Percentiles rank a stretch among this genome's conserved stretches.
Evolutionary conservation across 2,329 filamentous ascomycete species (phyloP).

Genomic region (Erysiphe pulchra): DNA sequence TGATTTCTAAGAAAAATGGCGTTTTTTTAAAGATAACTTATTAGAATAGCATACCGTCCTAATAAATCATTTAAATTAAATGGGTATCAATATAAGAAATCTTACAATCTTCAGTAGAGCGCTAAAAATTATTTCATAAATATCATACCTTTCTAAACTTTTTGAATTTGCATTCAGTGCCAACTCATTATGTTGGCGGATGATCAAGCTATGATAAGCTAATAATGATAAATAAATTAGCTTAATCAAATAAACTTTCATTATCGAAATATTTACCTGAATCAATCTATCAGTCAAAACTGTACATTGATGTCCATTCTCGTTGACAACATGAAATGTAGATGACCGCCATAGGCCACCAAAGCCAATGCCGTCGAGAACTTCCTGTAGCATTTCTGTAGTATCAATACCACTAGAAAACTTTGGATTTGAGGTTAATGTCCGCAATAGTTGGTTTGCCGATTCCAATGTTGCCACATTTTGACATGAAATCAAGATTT

Average conservation of each 20-base stretch:
- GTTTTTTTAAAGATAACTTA: no score
- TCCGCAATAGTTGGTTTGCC: slow-evolving; percentile 32
- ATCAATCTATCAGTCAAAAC: slow-evolving; percentile 6
- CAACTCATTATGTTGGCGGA: no score
- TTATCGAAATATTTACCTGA: slow-evolving; percentile 2
- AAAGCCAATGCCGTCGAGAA: slow-evolving; percentile 34
- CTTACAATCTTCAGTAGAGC: no score
- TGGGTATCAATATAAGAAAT: no score
- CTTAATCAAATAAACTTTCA: neutral
- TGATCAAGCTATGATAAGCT: neutral
- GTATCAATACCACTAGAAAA: slow-evolving; percentile 24
- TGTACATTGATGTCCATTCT: slow-evolving; percentile 12
- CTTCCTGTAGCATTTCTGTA: slow-evolving; percentile 22
- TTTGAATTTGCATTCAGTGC: no score
- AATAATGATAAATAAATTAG: neutral
- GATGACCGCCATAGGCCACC: slow-evolving; percentile 29
- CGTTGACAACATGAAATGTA: slow-evolving; percentile 11
- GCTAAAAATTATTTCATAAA: no score
- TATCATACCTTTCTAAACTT: no score
- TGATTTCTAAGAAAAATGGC: no score
- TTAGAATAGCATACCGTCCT: no score
- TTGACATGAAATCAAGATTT: slow-evolving; percentile 32
- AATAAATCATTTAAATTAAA: no score
- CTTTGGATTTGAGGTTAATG: slow-evolving; percentile 26
- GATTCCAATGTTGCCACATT: slow-evolving; percentile 31